These are phyloP conservation scores for Bipolaris victoriae DNA, from an alignment of 2,329 filamentous ascomycete genomes.

Conservation along the genomic window DNA sequence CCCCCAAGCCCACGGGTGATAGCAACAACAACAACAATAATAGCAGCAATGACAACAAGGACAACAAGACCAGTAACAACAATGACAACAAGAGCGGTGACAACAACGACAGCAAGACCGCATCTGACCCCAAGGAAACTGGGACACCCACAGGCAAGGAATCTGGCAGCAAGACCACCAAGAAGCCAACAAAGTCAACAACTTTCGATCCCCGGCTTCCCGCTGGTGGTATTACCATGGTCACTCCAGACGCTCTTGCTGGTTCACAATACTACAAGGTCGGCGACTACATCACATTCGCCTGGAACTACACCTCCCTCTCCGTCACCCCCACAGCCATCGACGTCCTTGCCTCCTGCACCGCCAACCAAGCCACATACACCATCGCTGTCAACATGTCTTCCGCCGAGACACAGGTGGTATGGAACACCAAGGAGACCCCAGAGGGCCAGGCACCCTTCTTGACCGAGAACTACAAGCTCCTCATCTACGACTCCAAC, in stretches of 20 bases:
- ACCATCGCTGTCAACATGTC: slow-evolving; percentile 67
- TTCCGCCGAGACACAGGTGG: slow-evolving; percentile 58
- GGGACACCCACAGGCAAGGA: slow-evolving; percentile 29
- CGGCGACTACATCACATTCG: slow-evolving; percentile 66
- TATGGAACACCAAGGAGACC: slow-evolving; percentile 64
- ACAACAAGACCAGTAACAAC: background rate
- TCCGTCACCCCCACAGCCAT: slow-evolving; percentile 63
- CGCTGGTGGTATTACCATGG: slow-evolving; percentile 66
- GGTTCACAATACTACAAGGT: slow-evolving; percentile 68
- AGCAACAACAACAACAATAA: slow-evolving; percentile 12
- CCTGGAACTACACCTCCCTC: slow-evolving; percentile 72
- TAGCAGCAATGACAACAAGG: background rate
- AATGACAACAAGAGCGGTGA: background rate
- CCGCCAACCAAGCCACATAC: slow-evolving; percentile 64
- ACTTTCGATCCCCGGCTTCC: slow-evolving; percentile 60
- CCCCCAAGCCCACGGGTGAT: slow-evolving; percentile 18
- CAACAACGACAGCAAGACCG: slow-evolving; percentile 16
- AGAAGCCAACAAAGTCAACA: slow-evolving; percentile 33
- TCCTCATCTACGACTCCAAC: slow-evolving; percentile 66
- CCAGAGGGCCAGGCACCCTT: slow-evolving; percentile 52
- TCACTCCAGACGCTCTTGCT: slow-evolving; percentile 60
- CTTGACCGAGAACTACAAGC: slow-evolving; percentile 66
- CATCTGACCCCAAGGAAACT: slow-evolving; percentile 23
- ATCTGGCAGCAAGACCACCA: slow-evolving; percentile 28
- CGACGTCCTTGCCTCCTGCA: slow-evolving; percentile 68